Conservation (phyloP, 202 grass and related monocot genomes). For the Schoenoplectus triqueter region DNA sequence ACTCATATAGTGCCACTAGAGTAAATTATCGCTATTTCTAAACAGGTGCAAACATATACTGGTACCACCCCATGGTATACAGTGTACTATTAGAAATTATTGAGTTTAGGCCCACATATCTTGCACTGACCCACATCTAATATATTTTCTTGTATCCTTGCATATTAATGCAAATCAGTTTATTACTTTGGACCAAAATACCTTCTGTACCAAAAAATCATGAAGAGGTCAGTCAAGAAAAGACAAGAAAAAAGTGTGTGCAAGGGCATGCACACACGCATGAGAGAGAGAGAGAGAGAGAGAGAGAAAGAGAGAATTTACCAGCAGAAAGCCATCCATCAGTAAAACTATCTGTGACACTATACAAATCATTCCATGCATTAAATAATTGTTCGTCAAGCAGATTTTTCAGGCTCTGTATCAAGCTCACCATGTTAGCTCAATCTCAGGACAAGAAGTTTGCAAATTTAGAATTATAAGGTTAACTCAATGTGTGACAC, state of each 20-base stretch:
- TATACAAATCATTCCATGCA: constrained; percentile 86
- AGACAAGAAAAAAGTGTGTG: no score
- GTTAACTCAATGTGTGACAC: constrained; percentile 30
- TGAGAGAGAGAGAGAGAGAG: no score
- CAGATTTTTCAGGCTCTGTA: constrained; percentile 79
- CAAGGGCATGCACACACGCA: no score
- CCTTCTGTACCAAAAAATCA: background rate
- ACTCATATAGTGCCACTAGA: background rate
- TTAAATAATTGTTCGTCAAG: constrained; percentile 70
- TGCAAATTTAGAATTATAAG: constrained; percentile 1
- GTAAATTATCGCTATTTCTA: background rate
- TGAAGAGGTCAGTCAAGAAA: background rate
- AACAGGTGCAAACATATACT: background rate
- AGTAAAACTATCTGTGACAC: constrained; percentile 71
- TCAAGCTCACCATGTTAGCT: constrained; percentile 29
- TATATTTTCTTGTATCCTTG: background rate
- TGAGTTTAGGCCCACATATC: background rate
- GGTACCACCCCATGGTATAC: background rate
- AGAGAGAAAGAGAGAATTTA: constrained; percentile 29
- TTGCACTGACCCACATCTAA: background rate
- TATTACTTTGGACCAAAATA: background rate
- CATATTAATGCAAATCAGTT: background rate
- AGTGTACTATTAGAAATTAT: background rate
- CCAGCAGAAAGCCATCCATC: constrained; percentile 94
- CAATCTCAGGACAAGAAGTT: background rate